Conservation (phyloP, 106 monocot species). For the Allium cepa region DNA sequence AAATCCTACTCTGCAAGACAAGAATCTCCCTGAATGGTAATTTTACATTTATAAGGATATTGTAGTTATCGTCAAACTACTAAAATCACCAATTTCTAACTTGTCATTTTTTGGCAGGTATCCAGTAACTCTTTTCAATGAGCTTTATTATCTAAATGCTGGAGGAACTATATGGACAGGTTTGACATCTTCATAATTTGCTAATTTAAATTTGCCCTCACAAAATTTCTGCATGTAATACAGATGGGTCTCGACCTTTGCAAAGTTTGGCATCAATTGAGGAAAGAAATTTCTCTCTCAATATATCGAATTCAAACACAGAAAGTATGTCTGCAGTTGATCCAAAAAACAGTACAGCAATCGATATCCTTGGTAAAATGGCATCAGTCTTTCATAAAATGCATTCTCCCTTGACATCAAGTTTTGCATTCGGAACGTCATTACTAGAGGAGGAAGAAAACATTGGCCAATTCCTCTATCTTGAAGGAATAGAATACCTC, state of each 20-base stretch:
- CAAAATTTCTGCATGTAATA: not conserved
- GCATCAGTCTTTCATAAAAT: conserved; percentile 56
- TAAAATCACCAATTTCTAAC: not conserved
- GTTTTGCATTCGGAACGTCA: conserved; percentile 57
- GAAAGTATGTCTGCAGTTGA: conserved; percentile 9
- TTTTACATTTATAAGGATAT: not conserved
- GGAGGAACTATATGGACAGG: conserved; percentile 99
- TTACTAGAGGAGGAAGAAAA: conserved; percentile 82
- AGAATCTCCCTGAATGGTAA: conserved; percentile 75
- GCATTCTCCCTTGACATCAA: conserved; percentile 40
- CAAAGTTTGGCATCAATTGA: conserved; percentile 70
- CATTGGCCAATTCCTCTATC: conserved; percentile 90
- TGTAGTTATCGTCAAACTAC: not conserved
- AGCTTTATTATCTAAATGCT: conserved; percentile 97
- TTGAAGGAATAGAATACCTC: conserved; percentile 87
- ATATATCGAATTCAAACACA: conserved; percentile 18
- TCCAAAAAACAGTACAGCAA: conserved; percentile 31
- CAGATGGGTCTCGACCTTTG: conserved; percentile 76
- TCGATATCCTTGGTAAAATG: conserved; percentile 65
- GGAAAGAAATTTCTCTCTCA: conserved; percentile 70
- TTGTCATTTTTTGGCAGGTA: conserved; percentile 50
- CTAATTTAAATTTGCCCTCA: not conserved
- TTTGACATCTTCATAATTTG: conserved; percentile 12
- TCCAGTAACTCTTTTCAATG: conserved; percentile 87
- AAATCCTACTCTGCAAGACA: conserved; percentile 75